A percentile compares a stretch with the other conserved stretches of the same genome.
Evolutionary conservation across 768 basidiomycete genomes (phyloP).

Genomic region (Rhodotorula graminis): DNA sequence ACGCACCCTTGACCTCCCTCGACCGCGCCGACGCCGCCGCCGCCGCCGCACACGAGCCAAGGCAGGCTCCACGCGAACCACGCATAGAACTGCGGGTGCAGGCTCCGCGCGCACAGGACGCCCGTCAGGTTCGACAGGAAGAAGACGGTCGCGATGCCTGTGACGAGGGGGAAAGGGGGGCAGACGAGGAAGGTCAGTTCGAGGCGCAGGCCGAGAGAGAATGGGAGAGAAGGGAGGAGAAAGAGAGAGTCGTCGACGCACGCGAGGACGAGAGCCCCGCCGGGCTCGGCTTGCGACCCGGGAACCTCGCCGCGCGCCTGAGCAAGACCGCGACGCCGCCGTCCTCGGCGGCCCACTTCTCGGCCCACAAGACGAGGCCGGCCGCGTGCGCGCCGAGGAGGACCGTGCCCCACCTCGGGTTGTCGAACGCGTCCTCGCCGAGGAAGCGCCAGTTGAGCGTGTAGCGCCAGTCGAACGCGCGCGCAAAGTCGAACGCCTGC

Average conservation of each 20-base stretch:
- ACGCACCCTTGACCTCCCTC: constrained; percentile 21
- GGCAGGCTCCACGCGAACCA: constrained; percentile 86
- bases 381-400: constrained; percentile 65
- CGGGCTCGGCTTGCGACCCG: constrained; percentile 49
- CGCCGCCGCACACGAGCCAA: constrained; percentile 55
- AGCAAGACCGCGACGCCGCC: constrained; percentile 64
- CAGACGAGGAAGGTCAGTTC: neutral
- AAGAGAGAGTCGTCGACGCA: constrained; percentile 43
- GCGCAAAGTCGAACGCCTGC: constrained; percentile 77
- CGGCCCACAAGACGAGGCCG: constrained; percentile 62
- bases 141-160: constrained; percentile 73
- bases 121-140: constrained; percentile 91
- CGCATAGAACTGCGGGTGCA: constrained; percentile 97
- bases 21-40: constrained; percentile 50
- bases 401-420: constrained; percentile 60
- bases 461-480: constrained; percentile 90
- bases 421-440: constrained; percentile 63
- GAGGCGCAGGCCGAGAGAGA: neutral
- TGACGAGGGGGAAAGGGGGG: too few relatives aligned
- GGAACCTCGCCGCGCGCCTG: constrained; percentile 48
- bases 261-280: constrained; percentile 59
- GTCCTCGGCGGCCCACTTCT: constrained; percentile 69
- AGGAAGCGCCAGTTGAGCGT: constrained; percentile 97
- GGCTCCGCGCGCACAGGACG: constrained; percentile 81
- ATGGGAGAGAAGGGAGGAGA: neutral